Evolutionary conservation across 345 rosid genomes (phyloP), one percentile per base, ranked within the genome.

Genomic region (Rhizophora apiculata): DNA sequence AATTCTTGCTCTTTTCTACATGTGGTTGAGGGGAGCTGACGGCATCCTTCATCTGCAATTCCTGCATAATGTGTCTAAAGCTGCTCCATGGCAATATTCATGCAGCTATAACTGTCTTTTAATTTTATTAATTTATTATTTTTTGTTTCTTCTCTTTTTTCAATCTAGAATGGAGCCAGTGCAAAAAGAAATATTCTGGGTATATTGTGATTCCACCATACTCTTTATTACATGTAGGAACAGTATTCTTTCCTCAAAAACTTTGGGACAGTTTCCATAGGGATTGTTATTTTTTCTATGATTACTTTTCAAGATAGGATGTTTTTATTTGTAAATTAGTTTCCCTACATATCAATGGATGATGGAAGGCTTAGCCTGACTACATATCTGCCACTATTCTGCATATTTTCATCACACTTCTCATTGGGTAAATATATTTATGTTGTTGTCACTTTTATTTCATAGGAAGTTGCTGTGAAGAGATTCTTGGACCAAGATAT

Each of bases 381-480:
- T 36, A 8, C 46, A 60, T 6, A 49, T 57, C 37, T 53, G 21
- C 52, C 22, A 24, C n/a, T 2, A 29, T 27, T 60, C 62, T 31
- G 21, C 13, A 15, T 22, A 32, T 49, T 63, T 27, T 1, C 4
- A 30, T 31, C 39, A 31, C 22, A 30, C 2, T 24, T n/a, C 72
- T 63, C 58, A 39, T 13, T 20, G 57, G 66, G 62, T 43, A 30
- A 36, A 52, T 49, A 29, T 70, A 53, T 63, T 62, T 32, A 71
- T 58, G 60, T 60, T 61, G 29, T 69, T 72, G 67, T 48, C 67
- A 56, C 71, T 32, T 69, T 46, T 74, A 51, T 75, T 69, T 80
- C 68, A 67, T 74, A 93, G 98, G 96, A 89, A 82, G 96, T 93
- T 81, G 98, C 97, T 34, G 96, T 93, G 79, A 93, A 93, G 86